Evolutionary conservation across 1,139 yeast genomes (phyloP), one percentile per base, ranked within the genome.

Genomic region (Pichia sp.): DNA sequence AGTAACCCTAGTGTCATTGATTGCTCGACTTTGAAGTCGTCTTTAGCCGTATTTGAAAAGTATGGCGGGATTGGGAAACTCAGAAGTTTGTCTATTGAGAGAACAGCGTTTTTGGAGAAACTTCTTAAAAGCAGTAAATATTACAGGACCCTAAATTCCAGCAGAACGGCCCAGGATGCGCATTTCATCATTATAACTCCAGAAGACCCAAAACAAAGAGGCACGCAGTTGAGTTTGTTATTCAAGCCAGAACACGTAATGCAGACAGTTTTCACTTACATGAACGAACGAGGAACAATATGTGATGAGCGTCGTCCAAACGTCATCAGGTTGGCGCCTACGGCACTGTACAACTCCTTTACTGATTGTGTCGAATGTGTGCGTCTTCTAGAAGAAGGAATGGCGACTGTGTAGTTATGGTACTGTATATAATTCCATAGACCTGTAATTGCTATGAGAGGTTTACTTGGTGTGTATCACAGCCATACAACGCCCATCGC

Each of bases 1-100:
- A 85, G 95, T n/a, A 90, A 90, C 62, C 96, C 97, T 1, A 79
- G 90, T 44, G 96, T 87, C 2, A 64, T 87, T 43, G 95, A 85
- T 61, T 83, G 81, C 11, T 95, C 84, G 2, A 73, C 95, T 1
- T 61, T 88, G 36, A 71, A 73, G 40, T 72, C 84, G 8, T 80
- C 95, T 0, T 66, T 90, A 36, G 78, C 82, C 52, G 52, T 85
- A 3, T 78, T 86, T 54, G 57, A 69, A 27, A 56, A 66, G 49
- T 77, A 73, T 36, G 95, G 94, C 3, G 94, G 95, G 0, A 71
- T 88, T 34, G 60, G 63, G 3, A 60, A 56, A 2, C 64, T 88
- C 37, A 70, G 92, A 40, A 60, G 62, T 29, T 79, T 83, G 54
- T 77, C 92, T 37, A 48, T 77, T 8, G 60, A 62, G 29, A 59